Base-by-base conservation (phyloP, 139 green algal genomes). In the Tetradesmus obliquus region DNA sequence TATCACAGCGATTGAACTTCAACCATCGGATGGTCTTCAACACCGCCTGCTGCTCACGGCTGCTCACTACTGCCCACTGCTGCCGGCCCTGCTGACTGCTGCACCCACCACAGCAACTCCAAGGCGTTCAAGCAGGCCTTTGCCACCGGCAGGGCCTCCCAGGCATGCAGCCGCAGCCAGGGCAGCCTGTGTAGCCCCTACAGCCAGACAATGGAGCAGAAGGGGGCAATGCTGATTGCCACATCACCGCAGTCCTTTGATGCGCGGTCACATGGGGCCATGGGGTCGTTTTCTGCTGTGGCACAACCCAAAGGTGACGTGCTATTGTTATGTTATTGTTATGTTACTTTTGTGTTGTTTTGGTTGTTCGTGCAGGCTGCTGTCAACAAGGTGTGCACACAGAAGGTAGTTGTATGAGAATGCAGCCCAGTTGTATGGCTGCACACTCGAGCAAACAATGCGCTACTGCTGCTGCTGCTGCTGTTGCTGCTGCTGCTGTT, bases 281-380 rank as follows among this genome's bases (percentile, higher is more conserved):
- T 87, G 82, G 82, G 82, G 4, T 87, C 54, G n/a, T 87, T 87
- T 22, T 87, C 82, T 54, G 82, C 82, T 45, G 82, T 87, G 15
- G 82, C 82, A 58, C 82, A 87, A 22, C 54, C 82, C 32, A 87
- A 87, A 87, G 82, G 83, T 76, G 83, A n/a, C 19, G 10, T 54
- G 51, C 22, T 74, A 24, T 0, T 71, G 54, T 53, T 55, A 3
- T 15, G 17, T 9, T 86, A 69, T 55, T 9, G 3, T 57, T 84
- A 6, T 9, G 5, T 12, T 57, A 6, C 10, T 20, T 84, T 55
- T 22, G 6, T 13, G 15, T 62, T n/a, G 57, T 45, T 55, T 9
- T 83, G 2, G n/a, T n/a, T 55, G 24, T 55, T 55, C 45, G n/a
- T 20, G 13, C 32, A 45, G 32, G 32, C 76, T 54, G 13, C 76